These are phyloP conservation scores for Lipomyces starkeyi DNA, from an alignment of 805 yeast species.

Conservation along the genomic window DNA sequence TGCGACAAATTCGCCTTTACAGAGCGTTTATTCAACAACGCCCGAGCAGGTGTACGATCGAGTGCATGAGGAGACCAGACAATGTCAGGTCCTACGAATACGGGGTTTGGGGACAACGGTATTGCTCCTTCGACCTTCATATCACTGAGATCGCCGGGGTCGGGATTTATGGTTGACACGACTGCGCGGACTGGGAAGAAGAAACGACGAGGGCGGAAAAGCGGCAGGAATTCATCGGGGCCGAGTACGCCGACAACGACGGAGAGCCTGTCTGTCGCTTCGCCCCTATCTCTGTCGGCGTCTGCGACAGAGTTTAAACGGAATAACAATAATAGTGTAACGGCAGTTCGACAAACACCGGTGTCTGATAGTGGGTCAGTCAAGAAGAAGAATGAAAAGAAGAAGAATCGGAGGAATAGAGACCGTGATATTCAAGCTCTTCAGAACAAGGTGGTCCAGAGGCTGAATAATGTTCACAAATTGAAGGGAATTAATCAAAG, in stretches of 20 bases:
- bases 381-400: slow-evolving; percentile 13
- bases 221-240: not conserved
- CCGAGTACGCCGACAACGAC: not conserved
- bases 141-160: not conserved
- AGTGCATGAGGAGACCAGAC: not conserved
- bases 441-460: not conserved
- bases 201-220: not conserved
- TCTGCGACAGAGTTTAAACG: not conserved
- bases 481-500: not conserved
- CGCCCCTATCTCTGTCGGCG: not conserved
- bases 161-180: not conserved
- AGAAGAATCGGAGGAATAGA: slow-evolving; percentile 9
- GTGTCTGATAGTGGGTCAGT: not conserved
- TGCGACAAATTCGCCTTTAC: not conserved
- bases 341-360: not conserved
- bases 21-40: not conserved
- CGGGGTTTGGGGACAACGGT: not conserved
- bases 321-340: not conserved
- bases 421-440: not conserved
- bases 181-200: not conserved
- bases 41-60: not conserved
- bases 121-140: not conserved
- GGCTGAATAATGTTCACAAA: not conserved
- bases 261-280: not conserved
- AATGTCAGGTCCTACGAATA: not conserved